These are phyloP conservation scores for Streptanthus diversifolius DNA, from an alignment of 345 rosid genomes.

Conservation along the genomic window DNA sequence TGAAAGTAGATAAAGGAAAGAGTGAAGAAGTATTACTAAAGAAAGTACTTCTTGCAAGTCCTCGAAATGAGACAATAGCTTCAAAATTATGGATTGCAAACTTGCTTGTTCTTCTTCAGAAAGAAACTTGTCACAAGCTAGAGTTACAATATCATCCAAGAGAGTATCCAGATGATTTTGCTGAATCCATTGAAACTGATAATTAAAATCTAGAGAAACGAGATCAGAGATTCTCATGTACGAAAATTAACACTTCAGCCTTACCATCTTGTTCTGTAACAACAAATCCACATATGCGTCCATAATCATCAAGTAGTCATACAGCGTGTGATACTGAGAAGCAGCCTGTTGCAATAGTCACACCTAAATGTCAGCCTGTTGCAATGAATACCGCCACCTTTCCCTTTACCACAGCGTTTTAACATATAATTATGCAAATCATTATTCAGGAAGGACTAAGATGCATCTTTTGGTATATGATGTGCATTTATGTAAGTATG, in stretches of 20 bases:
- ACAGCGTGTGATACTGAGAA: slow-evolving; percentile 51
- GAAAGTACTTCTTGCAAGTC: slow-evolving; percentile 58
- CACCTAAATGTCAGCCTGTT: slow-evolving; percentile 15
- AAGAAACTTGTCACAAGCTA: slow-evolving; percentile 46
- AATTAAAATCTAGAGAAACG: background rate
- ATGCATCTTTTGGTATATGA: background rate
- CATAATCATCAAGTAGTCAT: slow-evolving; percentile 65
- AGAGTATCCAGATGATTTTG: slow-evolving; percentile 51
- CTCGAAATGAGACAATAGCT: slow-evolving; percentile 66
- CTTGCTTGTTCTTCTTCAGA: slow-evolving; percentile 62
- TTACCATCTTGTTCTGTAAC: slow-evolving; percentile 75
- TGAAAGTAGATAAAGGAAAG: background rate
- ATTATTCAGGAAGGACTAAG: background rate
- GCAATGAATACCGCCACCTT: background rate
- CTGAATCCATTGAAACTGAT: slow-evolving; percentile 35
- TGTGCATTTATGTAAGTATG: background rate
- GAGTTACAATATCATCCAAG: slow-evolving; percentile 53
- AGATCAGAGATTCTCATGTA: slow-evolving; percentile 9
- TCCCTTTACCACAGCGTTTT: slow-evolving; percentile 18
- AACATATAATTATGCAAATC: background rate
- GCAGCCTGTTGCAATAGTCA: slow-evolving; percentile 44
- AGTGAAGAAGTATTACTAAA: slow-evolving; percentile 47
- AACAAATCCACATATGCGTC: slow-evolving; percentile 79
- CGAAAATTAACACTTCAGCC: slow-evolving; percentile 14
- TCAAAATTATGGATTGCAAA: slow-evolving; percentile 75